A percentile compares a stretch with the other conserved stretches of the same genome.
Conservation (phyloP, 257 asterid genomes). For the Cinchona pubescens region DNA sequence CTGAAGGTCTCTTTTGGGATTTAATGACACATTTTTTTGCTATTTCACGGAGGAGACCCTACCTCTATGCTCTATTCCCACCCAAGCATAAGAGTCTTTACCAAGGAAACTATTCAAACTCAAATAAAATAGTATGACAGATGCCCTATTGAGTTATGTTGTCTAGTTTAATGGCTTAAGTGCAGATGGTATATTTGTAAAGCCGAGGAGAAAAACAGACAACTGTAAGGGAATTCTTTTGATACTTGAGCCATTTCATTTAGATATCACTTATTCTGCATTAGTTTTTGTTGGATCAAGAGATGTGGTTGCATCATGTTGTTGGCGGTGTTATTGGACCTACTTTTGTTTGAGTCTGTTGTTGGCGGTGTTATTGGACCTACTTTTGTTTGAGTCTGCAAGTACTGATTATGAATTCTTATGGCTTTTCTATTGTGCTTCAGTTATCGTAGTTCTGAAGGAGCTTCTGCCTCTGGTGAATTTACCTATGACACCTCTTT, state of each 20-base stretch:
- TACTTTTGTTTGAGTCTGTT: no score
- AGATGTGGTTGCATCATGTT: not conserved
- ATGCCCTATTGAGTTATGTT: no score
- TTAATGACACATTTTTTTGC: no score
- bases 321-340: not conserved
- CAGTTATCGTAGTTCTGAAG: constrained; percentile 44
- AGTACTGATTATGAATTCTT: constrained; percentile 7
- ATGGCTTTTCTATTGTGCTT: constrained; percentile 20
- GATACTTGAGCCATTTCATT: not conserved
- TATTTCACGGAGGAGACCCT: no score
- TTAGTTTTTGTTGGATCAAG: not conserved
- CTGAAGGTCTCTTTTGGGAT: no score
- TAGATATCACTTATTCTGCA: not conserved
- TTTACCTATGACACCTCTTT: constrained; percentile 66
- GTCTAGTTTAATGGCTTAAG: not conserved
- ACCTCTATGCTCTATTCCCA: no score
- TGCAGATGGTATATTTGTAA: not conserved
- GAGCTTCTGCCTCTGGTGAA: constrained; percentile 66
- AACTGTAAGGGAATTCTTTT: not conserved
- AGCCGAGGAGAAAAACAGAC: not conserved
- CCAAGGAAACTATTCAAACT: no score
- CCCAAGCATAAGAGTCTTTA: no score
- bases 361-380: not conserved
- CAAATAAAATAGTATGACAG: no score
- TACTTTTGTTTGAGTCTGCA: not conserved